Percentiles rank a stretch among this genome's conserved stretches.
Evolutionary conservation across 352 stramenopile species (phyloP).

Genomic region (Phytophthora sojae): DNA sequence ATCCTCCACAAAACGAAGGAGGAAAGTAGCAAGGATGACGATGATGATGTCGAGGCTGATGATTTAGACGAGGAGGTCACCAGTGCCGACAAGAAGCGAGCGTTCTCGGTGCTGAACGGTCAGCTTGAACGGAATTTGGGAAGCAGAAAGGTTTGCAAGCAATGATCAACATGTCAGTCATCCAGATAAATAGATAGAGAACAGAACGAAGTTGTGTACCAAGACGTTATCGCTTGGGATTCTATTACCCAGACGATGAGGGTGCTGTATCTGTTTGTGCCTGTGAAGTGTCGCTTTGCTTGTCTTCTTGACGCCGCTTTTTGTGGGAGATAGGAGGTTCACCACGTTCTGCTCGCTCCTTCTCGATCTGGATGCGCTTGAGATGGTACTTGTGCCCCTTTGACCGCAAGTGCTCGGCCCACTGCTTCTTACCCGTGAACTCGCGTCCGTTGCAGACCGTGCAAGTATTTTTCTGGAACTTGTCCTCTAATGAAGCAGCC

Average conservation of each 20-base stretch:
- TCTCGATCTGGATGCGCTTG: constrained; percentile 72
- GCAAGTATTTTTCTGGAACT: constrained; percentile 72
- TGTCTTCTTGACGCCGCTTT: constrained; percentile 23
- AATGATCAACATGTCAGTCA: constrained; percentile 30
- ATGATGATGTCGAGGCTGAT: constrained; percentile 8
- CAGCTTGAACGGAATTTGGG: constrained; percentile 71
- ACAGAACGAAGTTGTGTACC: constrained; percentile 14
- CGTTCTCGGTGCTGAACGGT: constrained; percentile 58
- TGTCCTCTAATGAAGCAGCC: constrained; percentile 54
- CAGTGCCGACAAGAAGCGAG: constrained; percentile 60
- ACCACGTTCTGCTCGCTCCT: constrained; percentile 32
- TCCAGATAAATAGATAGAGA: constrained; percentile 33
- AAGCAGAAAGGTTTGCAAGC: constrained; percentile 47
- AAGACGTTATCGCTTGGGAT: constrained; percentile 27
- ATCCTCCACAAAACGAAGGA: constrained; percentile 40
- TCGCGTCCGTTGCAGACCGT: constrained; percentile 67
- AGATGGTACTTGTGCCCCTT: constrained; percentile 88
- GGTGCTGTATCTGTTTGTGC: constrained; percentile 18
- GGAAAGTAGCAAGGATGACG: constrained; percentile 5
- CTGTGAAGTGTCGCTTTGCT: constrained; percentile 6
- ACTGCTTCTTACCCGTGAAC: constrained; percentile 76
- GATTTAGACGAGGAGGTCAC: constrained; percentile 44
- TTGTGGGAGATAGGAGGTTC: constrained; percentile 24
- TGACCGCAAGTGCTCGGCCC: constrained; percentile 75
- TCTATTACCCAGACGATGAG: constrained; percentile 12